Base-by-base conservation (phyloP, 441 rosid genomes). In the Mallotus repandus region DNA sequence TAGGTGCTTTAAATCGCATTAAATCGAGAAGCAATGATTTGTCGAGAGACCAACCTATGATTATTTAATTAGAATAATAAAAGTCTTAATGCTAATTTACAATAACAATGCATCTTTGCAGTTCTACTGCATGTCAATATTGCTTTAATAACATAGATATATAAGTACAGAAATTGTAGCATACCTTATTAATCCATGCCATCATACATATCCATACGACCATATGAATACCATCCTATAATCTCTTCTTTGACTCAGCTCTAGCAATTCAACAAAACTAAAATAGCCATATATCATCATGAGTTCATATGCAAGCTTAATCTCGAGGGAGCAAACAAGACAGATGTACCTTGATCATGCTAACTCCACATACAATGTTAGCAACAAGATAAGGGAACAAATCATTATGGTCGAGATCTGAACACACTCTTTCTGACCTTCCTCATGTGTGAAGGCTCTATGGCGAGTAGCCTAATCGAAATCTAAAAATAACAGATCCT, bases 181-280 rank as follows among this genome's bases (percentile, higher is more conserved):
- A 52, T 87, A 96, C 99, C 99, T 94, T 96, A 71, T 84, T 87
- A 96, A 78, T 94, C 98, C 93, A 86, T 86, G 68, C 98, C 98
- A 77, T 98, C 98, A 80, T 92, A 94, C 74, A 94, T 96, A 86
- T 96, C 99, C 99, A 98, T 78, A 96, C 98, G 80, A 96, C 96
- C 98, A 94, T 96, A 86, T 96, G 98, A 70, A 96, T 87, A 50
- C 29, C 29, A 91, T 84, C 70, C 98, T 83, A 81, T 96, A 94
- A 76, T 96, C 93, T 84, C 99, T 98, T 86, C 84, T 89, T 83
- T 94, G 99, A 84, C 98, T 91, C 81, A 96, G 93, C 85, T 94
- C 98, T 72, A 96, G 89, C 87, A 96, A 80, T 77, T 96, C 99
- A 75, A 92, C 99, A 81, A 96, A 96, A 80, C 99, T 96, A 81